These are phyloP conservation scores for Dicorynia guianensis DNA, from an alignment of 306 rosid species.

Conservation along the genomic window DNA sequence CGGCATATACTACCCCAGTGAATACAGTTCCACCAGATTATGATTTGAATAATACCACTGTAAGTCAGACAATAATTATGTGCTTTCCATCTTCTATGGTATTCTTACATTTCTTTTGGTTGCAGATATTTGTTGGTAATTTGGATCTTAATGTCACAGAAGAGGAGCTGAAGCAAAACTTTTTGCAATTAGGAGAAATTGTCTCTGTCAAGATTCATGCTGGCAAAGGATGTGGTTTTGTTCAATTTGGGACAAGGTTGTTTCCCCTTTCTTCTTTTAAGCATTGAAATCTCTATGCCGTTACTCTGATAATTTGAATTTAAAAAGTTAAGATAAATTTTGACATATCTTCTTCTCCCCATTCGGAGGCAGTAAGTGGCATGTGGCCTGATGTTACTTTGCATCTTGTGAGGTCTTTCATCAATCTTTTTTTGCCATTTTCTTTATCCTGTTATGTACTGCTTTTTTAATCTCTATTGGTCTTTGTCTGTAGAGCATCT, in stretches of 20 bases:
- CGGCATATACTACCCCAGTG: slow-evolving; percentile 69
- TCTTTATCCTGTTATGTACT: slow-evolving; percentile 21
- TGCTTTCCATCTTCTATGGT: slow-evolving; percentile 18
- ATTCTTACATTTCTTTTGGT: slow-evolving; percentile 36
- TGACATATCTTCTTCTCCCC: slow-evolving; percentile 35
- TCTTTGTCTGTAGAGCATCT: slow-evolving; percentile 60
- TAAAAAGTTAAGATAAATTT: slow-evolving; percentile 24
- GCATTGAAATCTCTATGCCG: slow-evolving; percentile 26
- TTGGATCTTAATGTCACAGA: slow-evolving; percentile 82
- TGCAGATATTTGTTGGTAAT: slow-evolving; percentile 85
- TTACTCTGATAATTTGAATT: slow-evolving; percentile 32
- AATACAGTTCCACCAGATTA: slow-evolving; percentile 60
- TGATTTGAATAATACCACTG: slow-evolving; percentile 85
- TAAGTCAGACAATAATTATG: slow-evolving; percentile 44
- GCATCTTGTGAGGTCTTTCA: slow-evolving; percentile 48
- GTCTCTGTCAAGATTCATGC: slow-evolving; percentile 72
- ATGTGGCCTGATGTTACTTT: slow-evolving; percentile 44
- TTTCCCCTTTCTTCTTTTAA: slow-evolving; percentile 27
- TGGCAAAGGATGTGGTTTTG: slow-evolving; percentile 86
- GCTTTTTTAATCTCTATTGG: slow-evolving; percentile 29
- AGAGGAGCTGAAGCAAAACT: slow-evolving; percentile 86
- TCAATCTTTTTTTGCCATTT: slow-evolving; percentile 28
- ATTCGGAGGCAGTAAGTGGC: slow-evolving; percentile 41
- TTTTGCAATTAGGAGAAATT: slow-evolving; percentile 85
- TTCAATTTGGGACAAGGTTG: slow-evolving; percentile 85